phyloP scores from a whole-genome alignment of 371 early-diverging fungal species.

The Mucor ambiguus region DNA sequence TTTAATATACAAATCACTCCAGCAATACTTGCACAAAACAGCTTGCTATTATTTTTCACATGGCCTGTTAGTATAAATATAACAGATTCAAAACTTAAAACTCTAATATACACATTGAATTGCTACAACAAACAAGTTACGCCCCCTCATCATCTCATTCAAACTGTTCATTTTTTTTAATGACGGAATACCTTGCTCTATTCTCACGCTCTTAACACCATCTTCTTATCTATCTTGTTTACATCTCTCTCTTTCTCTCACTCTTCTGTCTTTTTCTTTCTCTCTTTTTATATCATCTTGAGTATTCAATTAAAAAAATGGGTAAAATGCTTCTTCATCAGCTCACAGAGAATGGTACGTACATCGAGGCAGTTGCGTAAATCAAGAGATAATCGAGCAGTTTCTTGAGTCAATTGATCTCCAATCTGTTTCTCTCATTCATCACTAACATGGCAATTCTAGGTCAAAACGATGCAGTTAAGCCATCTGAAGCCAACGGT shows the following conservation, averaged over 20 bases:
- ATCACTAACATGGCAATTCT: neutral
- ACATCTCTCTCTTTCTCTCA: neutral
- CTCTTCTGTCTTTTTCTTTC: neutral
- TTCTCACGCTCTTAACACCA: conserved; percentile 3
- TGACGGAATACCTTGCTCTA: neutral
- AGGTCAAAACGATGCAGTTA: conserved; percentile 33
- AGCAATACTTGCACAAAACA: neutral
- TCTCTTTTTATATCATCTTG: neutral
- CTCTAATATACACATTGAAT: conserved; percentile 1
- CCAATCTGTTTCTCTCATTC: neutral
- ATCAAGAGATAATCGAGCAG: neutral
- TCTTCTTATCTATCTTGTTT: neutral
- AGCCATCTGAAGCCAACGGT: conserved; percentile 34
- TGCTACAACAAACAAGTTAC: conserved; percentile 3
- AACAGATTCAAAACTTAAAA: conserved; percentile 2
- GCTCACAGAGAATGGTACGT: conserved; percentile 3
- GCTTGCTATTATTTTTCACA: conserved; percentile 1
- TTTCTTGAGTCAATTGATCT: neutral
- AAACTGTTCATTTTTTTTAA: neutral
- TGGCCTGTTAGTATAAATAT: conserved; percentile 3
- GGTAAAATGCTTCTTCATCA: conserved; percentile 4
- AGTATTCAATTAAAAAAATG: neutral
- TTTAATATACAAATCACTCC: neutral
- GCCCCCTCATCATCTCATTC: conserved; percentile 2
- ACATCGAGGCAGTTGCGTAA: neutral